These are phyloP conservation scores for Perkinsus marinus DNA, from an alignment of 169 alveolate genomes.

Conservation along the genomic window DNA sequence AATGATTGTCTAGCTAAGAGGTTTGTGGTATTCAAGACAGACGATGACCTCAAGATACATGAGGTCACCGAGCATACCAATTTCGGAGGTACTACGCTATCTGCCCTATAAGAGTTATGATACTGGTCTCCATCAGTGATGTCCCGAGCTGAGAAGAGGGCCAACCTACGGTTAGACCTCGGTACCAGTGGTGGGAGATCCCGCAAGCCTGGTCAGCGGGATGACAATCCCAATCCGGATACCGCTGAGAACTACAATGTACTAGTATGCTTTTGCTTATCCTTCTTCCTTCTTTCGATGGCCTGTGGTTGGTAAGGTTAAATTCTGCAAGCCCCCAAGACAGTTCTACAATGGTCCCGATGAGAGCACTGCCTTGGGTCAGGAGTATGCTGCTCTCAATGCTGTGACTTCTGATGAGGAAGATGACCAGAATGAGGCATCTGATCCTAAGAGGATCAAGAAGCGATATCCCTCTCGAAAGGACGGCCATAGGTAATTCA, in stretches of 20 bases:
- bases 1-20: neutral
- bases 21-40: neutral
- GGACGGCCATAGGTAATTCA: neutral
- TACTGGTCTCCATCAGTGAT: too few species aligned
- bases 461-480: neutral
- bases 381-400: neutral
- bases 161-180: neutral
- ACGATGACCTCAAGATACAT: neutral
- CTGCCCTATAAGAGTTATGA: too few species aligned
- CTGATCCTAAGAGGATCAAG: neutral
- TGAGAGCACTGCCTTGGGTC: neutral
- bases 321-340: neutral
- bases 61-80: neutral
- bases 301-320: neutral
- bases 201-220: neutral
- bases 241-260: neutral
- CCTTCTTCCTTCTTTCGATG: too few species aligned
- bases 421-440: neutral
- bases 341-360: neutral
- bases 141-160: neutral
- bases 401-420: neutral
- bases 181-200: neutral
- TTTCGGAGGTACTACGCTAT: neutral
- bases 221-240: neutral
- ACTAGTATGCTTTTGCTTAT: too few species aligned